Base-by-base conservation (phyloP, 768 basidiomycete genomes). In the Mycena latifolia region DNA sequence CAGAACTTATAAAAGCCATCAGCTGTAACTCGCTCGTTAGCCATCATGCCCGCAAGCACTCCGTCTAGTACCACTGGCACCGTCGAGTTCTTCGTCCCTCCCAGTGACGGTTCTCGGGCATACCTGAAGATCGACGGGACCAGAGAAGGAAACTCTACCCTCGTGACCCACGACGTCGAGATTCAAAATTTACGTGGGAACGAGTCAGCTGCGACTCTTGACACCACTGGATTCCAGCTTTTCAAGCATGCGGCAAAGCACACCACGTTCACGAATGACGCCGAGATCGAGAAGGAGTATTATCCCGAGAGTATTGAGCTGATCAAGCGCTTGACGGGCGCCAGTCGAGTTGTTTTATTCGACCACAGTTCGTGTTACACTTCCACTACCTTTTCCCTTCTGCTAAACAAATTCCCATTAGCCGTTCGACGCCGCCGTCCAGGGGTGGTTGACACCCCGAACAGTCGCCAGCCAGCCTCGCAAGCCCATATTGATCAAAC, bases 281-380 rank as follows among this genome's bases (percentile, higher is more conserved):
- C 80, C 12, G 84, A 83, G n/a, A 83, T 91, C 37, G 69, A 80
- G 70, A 69, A 67, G 48, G 85, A 85, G 54, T 91, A 92, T 72
- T 91, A 90, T 69, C 82, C 84, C 0, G 90, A 91, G 75, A 85
- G 85, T 69, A 77, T 81, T 20, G 85, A 85, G 71, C 77, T 89
- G 47, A 73, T 90, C 45, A 89, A 90, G 78, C 74, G 85, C 63
- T 59, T 86, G 12, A 89, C 89, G 0, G 88, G 90, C 4, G 90
- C 89, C 0, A 85, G 79, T 69, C 78, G 81, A 27, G 86, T 88
- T 12, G 84, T 89, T 20, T 56, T 89, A 17, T 91, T 91, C 68
- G 88, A 90, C 69, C 89, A 90, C 71, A 89, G 89, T 88, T 62
- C 58, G 88, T 57, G 48, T 50, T 28, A 15, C 29, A 35, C 46